phyloP scores from a whole-genome alignment of 23 red algal genomes.

The Gracilaria gracilis region DNA sequence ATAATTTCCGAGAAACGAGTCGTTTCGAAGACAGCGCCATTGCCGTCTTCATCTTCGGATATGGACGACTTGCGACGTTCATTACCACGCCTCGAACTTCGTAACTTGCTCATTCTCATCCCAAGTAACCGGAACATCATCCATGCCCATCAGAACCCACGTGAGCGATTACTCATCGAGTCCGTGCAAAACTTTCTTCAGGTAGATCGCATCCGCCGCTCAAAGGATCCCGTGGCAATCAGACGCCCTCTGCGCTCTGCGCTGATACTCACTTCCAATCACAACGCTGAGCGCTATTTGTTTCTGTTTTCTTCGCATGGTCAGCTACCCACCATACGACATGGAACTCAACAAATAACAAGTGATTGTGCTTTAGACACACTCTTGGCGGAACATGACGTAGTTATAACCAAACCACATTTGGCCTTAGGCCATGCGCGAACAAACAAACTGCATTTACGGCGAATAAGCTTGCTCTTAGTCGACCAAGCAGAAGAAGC shows the following conservation, averaged over 20 bases:
- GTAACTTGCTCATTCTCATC: constrained; percentile 21
- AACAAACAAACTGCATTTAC: constrained; percentile 20
- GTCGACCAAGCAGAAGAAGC: constrained; percentile 38
- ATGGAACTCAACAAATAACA: constrained; percentile 18
- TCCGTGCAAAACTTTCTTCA: constrained; percentile 19
- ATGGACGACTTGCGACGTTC: constrained; percentile 5
- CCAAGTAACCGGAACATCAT: neutral
- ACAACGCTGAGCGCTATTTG: neutral
- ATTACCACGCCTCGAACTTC: constrained; percentile 9
- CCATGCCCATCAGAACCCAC: neutral
- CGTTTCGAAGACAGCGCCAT: neutral
- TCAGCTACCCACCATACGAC: neutral
- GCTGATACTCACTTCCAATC: constrained; percentile 5
- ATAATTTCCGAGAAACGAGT: constrained; percentile 20
- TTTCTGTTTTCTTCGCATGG: constrained; percentile 28
- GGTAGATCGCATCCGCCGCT: constrained; percentile 28
- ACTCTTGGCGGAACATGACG: constrained; percentile 6
- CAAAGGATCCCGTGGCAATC: constrained; percentile 31
- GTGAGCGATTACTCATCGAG: constrained; percentile 3
- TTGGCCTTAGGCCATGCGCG: neutral
- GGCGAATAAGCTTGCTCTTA: constrained; percentile 25
- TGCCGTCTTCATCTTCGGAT: constrained; percentile 1
- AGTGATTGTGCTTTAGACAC: neutral
- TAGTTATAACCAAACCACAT: constrained; percentile 15
- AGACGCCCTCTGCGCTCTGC: constrained; percentile 19